A percentile compares a stretch with the other conserved stretches of the same genome.
These are phyloP conservation scores for Bruguiera gymnorhiza DNA, from an alignment of 345 rosid genomes.

Conservation along the genomic window DNA sequence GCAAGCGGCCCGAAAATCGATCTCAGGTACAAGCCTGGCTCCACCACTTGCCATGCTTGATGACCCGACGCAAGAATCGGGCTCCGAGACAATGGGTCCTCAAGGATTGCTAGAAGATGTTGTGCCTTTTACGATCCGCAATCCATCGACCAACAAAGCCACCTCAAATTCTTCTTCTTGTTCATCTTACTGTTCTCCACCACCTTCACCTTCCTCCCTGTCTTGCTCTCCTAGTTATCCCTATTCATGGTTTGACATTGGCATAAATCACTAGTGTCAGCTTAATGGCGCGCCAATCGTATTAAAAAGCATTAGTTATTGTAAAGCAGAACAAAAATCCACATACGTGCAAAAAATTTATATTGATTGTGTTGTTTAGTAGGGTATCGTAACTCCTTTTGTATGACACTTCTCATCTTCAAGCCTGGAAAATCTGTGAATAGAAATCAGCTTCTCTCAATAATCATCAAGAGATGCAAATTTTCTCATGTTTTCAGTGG, in stretches of 20 bases:
- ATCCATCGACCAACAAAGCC: slow-evolving; percentile 26
- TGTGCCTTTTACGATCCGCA: slow-evolving; percentile 59
- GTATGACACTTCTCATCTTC: too few species aligned
- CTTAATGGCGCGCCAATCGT: background rate
- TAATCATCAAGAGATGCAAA: too few species aligned
- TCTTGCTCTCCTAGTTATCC: slow-evolving; percentile 41
- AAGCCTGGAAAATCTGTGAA: too few species aligned
- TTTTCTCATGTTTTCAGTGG: too few species aligned
- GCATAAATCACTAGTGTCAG: background rate
- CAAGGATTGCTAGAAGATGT: slow-evolving; percentile 73
- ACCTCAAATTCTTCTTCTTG: slow-evolving; percentile 32
- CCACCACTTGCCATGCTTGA: background rate
- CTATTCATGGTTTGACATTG: slow-evolving; percentile 25
- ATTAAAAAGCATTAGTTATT: too few species aligned
- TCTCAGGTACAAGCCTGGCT: background rate
- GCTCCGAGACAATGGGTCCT: slow-evolving; percentile 18
- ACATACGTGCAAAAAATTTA: too few species aligned
- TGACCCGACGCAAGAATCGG: background rate
- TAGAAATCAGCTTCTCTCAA: too few species aligned
- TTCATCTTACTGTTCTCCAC: slow-evolving; percentile 45
- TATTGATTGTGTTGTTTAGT: too few species aligned
- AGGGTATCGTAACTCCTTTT: too few species aligned
- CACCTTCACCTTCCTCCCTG: slow-evolving; percentile 48
- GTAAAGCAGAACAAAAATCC: too few species aligned
- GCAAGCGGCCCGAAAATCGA: slow-evolving; percentile 1